Conservation (phyloP, 139 green algal species). For the Coccomyxa sp. region DNA sequence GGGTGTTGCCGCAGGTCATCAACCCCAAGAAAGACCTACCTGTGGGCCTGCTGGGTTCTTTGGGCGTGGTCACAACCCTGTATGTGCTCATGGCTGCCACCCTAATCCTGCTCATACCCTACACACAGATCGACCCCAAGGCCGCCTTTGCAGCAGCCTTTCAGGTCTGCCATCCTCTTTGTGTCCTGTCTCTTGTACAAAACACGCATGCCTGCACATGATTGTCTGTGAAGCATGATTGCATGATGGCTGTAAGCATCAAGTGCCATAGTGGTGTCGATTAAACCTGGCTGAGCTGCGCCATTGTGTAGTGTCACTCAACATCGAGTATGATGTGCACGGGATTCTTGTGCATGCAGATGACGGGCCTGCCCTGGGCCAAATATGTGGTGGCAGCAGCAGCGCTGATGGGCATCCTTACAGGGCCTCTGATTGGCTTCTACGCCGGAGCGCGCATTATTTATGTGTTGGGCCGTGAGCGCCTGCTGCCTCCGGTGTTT, state of each 20-base stretch:
- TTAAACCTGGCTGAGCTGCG: neutral
- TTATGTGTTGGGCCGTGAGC: constrained; percentile 56
- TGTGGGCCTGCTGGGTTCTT: constrained; percentile 61
- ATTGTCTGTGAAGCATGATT: neutral
- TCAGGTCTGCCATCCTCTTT: neutral
- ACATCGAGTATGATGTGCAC: neutral
- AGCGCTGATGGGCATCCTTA: constrained; percentile 59
- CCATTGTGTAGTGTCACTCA: neutral
- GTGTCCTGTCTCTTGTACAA: neutral
- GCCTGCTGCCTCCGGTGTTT: constrained; percentile 56
- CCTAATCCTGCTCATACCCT: constrained; percentile 48
- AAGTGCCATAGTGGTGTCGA: neutral
- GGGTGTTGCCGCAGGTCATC: constrained; percentile 22
- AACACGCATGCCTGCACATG: no score
- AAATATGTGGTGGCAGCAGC: constrained; percentile 42
- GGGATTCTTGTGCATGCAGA: neutral
- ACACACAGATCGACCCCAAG: constrained; percentile 47
- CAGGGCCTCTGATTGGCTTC: constrained; percentile 44
- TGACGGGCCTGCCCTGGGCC: constrained; percentile 39
- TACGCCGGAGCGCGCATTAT: constrained; percentile 67
- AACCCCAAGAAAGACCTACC: constrained; percentile 65
- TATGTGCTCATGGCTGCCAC: constrained; percentile 38
- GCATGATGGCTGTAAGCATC: neutral
- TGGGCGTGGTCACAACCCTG: constrained; percentile 56
- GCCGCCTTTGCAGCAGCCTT: constrained; percentile 70